Evolutionary conservation across 495 filamentous ascomycete genomes (phyloP).

Genomic region (Penicillium bialowiezense): DNA sequence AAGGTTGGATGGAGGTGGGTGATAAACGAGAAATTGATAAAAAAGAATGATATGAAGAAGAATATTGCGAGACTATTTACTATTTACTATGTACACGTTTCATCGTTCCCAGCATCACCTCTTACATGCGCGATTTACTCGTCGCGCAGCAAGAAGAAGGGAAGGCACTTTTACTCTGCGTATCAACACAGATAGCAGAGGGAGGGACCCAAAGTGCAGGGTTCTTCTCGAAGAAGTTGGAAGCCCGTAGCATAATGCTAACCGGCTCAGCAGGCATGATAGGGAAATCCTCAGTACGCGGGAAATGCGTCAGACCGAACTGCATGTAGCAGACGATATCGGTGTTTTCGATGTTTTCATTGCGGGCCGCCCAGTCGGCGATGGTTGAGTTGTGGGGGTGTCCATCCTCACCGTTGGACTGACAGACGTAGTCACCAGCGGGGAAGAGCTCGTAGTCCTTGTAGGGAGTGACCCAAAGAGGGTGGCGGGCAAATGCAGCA

Average conservation of each 20-base stretch:
- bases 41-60: too few species aligned
- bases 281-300: constrained; percentile 58
- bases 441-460: constrained; percentile 45
- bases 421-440: constrained; percentile 50
- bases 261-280: constrained; percentile 74
- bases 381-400: constrained; percentile 35
- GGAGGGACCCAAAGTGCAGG: constrained; percentile 69
- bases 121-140: constrained; percentile 4
- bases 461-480: constrained; percentile 39
- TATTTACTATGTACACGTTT: constrained; percentile 4
- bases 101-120: background rate
- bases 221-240: constrained; percentile 69
- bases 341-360: constrained; percentile 50
- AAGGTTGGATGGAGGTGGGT: too few species aligned
- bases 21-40: too few species aligned
- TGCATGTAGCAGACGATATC: constrained; percentile 58
- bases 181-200: constrained; percentile 34
- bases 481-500: constrained; percentile 34
- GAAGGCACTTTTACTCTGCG: constrained; percentile 24
- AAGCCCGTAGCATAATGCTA: constrained; percentile 61
- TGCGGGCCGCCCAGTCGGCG: constrained; percentile 43
- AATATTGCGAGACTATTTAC: constrained; percentile 1
- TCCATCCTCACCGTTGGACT: constrained; percentile 34
- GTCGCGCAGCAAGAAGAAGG: constrained; percentile 25
- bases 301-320: constrained; percentile 59